These are phyloP conservation scores for Pseudogymnoascus sp. DNA, from an alignment of 2,329 filamentous ascomycete genomes.

Conservation along the genomic window DNA sequence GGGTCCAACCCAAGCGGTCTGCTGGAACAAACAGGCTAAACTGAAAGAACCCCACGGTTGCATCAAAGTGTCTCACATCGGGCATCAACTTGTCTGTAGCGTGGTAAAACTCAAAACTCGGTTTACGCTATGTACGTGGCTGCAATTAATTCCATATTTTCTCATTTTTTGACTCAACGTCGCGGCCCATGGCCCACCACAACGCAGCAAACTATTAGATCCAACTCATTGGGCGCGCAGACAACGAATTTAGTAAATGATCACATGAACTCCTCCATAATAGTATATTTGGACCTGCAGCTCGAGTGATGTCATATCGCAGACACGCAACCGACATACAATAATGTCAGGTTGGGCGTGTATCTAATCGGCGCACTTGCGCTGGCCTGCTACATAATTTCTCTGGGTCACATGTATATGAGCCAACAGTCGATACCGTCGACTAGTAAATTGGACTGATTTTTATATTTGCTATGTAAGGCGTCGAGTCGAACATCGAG, in stretches of 20 bases:
- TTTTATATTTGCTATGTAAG: too few relatives aligned
- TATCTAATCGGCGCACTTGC: not conserved
- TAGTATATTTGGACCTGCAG: not conserved
- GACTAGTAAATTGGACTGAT: too few relatives aligned
- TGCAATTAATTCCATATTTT: constrained; percentile 4
- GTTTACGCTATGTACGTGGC: not conserved
- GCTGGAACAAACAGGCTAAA: not conserved
- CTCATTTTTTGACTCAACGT: constrained; percentile 5
- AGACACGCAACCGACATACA: not conserved
- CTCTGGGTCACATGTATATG: not conserved
- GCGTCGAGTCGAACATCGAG: too few relatives aligned
- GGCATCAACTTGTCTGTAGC: constrained; percentile 5
- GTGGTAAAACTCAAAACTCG: not conserved
- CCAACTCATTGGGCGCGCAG: not conserved
- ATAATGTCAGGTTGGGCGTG: not conserved
- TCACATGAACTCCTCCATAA: not conserved
- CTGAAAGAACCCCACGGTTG: not conserved
- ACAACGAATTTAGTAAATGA: not conserved
- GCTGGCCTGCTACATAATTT: not conserved
- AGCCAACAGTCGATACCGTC: not conserved
- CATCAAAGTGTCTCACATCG: constrained; percentile 1
- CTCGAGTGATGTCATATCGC: not conserved
- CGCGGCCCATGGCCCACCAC: constrained; percentile 1
- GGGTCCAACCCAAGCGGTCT: not conserved
- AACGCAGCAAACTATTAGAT: not conserved